Base-by-base conservation (phyloP, 176 grass and related monocot genomes). In the Bonia amplexicaulis region DNA sequence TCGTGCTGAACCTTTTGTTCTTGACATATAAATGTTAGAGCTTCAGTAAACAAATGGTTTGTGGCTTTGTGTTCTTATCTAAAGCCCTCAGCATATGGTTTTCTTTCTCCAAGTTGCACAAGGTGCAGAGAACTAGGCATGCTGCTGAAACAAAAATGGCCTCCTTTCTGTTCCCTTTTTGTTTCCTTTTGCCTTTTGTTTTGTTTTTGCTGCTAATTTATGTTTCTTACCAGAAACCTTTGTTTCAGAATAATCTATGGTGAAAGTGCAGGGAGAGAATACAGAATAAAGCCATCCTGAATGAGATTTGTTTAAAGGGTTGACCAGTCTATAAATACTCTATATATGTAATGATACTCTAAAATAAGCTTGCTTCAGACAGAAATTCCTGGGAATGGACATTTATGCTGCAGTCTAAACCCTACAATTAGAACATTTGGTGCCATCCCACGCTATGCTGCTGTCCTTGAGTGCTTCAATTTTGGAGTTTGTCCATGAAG, bases 41-140 rank as follows among this genome's bases (percentile, higher is more conserved):
- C 35, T 85, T 79, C 44, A 70, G 70, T 85, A 89, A 89, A 85
- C 62, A 85, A 86, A 75, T 73, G 60, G n/a, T 63, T 2, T 44
- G 10, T 59, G 65, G 13, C 54, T 82, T 85, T 77, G 63, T 85
- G 55, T 80, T 25, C 45, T 85, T 89, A 29, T 74, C n/a, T 66
- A 85, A 81, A 66, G 20, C 60, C 14, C 17, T 0, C 16, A 59
- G 13, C 79, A 54, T 5, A 68, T 14, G 6, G 16, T 74, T 90
- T 79, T 74, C 45, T 90, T 87, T 90, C 68, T 33, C 74, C 85
- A 87, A 90, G 74, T 90, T 84, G 89, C 74, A 46, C 4, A 33
- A 66, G 80, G 80, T 87, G 74, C 84, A 69, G 85, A 90, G 80
- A 80, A 90, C 85, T 84, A 84, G 85, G 73, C 79, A 40, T 65